A percentile compares a stretch with the other conserved stretches of the same genome.
phyloP scores from a whole-genome alignment of 2,329 filamentous ascomycete genomes.

The Scorias spongiosa region DNA sequence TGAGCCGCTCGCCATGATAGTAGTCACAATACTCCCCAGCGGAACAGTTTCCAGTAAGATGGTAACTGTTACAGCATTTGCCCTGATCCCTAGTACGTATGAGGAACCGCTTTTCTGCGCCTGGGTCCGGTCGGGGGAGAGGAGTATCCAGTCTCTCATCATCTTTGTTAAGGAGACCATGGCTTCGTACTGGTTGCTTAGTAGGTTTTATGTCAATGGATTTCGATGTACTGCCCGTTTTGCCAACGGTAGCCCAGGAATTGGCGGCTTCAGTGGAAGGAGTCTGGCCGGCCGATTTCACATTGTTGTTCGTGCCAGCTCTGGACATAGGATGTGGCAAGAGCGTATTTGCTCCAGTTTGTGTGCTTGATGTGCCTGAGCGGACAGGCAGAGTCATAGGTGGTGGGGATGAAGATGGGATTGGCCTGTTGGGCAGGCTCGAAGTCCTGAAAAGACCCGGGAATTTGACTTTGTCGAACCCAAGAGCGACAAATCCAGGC shows the following conservation, averaged over 20 bases:
- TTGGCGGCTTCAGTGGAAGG: slow-evolving; percentile 9
- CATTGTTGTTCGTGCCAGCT: background rate
- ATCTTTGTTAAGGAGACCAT: slow-evolving; percentile 26
- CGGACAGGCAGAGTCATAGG: background rate
- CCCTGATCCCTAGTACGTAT: slow-evolving; percentile 13
- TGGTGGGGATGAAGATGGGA: background rate
- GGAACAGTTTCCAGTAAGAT: slow-evolving; percentile 23
- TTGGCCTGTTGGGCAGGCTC: slow-evolving; percentile 22
- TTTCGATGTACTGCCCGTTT: slow-evolving; percentile 18
- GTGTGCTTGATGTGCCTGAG: background rate
- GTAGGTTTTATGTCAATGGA: slow-evolving; percentile 24
- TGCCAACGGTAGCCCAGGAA: slow-evolving; percentile 29
- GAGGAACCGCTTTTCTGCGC: slow-evolving; percentile 14
- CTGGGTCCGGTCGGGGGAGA: slow-evolving; percentile 18
- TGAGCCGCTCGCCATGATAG: slow-evolving; percentile 26
- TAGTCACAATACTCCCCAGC: slow-evolving; percentile 28
- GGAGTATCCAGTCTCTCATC: slow-evolving; percentile 28
- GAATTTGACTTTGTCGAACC: slow-evolving; percentile 25
- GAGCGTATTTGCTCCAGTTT: background rate
- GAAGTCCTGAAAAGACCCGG: slow-evolving; percentile 27
- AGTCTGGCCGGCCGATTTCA: slow-evolving; percentile 10
- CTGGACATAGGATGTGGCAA: background rate
- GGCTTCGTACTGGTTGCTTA: slow-evolving; percentile 18
- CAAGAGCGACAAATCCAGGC: slow-evolving; percentile 26
- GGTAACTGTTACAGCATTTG: slow-evolving; percentile 24